phyloP scores from a whole-genome alignment of 441 rosid genomes.

The Croton setiger region DNA sequence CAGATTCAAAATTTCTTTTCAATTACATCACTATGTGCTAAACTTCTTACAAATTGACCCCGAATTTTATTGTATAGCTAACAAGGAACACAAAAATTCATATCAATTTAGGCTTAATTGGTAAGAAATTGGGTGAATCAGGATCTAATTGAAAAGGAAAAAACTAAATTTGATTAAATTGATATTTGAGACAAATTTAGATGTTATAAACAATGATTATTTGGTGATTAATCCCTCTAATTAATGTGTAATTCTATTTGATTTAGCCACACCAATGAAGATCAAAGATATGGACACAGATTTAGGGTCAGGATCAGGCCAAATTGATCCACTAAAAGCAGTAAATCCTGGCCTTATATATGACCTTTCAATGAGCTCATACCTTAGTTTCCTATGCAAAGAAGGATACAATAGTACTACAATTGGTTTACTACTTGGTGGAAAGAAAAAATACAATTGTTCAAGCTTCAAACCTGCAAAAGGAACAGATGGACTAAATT shows the following conservation, averaged over 20 bases:
- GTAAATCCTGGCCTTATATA: conserved; percentile 59
- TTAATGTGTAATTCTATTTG: neutral
- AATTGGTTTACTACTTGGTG: conserved; percentile 30
- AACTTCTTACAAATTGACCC: too few species aligned
- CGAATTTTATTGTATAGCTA: too few species aligned
- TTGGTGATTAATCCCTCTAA: too few species aligned
- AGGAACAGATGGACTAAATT: conserved; percentile 45
- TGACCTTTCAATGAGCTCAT: conserved; percentile 38
- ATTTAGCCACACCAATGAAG: conserved; percentile 64
- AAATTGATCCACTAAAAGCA: conserved; percentile 55
- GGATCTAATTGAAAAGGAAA: too few species aligned
- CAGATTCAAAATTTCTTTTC: too few species aligned
- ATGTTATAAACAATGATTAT: too few species aligned
- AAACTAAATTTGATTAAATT: too few species aligned
- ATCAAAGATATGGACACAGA: conserved; percentile 34
- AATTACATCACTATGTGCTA: too few species aligned
- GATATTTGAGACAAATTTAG: too few species aligned
- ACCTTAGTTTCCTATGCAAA: conserved; percentile 55
- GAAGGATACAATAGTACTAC: conserved; percentile 47
- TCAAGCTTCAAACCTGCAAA: conserved; percentile 31
- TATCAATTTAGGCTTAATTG: too few species aligned
- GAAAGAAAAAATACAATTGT: conserved; percentile 48
- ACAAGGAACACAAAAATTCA: too few species aligned
- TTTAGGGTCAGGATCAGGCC: conserved; percentile 55
- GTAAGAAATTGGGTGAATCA: too few species aligned